These are phyloP conservation scores for Botrytis hyacinthi DNA, from an alignment of 2,329 filamentous ascomycete species.

Conservation along the genomic window DNA sequence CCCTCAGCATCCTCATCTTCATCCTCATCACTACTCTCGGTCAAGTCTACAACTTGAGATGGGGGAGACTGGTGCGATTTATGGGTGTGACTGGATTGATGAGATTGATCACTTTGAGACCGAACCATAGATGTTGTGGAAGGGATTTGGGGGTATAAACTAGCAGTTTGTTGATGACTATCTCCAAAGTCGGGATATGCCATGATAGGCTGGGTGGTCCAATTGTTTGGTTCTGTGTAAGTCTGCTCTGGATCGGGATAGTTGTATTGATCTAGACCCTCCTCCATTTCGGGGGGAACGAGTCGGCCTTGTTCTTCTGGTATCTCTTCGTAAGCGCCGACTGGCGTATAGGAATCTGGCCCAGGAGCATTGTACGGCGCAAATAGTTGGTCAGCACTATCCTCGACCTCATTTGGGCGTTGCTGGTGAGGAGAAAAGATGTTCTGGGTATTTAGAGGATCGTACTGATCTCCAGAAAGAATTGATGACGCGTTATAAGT, in stretches of 20 bases:
- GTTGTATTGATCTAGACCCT: not conserved
- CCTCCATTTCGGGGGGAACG: not conserved
- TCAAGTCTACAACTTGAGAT: conserved; percentile 33
- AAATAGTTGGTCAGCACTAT: not conserved
- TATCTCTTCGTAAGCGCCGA: not conserved
- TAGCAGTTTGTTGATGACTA: conserved; percentile 4
- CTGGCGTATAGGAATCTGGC: not conserved
- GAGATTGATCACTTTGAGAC: conserved; percentile 31
- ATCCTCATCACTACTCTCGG: conserved; percentile 30
- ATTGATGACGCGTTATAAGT: not conserved
- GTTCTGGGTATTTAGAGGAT: not conserved
- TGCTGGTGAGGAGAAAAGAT: not conserved
- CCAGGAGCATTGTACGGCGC: not conserved
- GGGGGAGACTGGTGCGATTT: conserved; percentile 12
- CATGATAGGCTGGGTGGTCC: conserved; percentile 14
- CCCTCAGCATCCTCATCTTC: conserved; percentile 24
- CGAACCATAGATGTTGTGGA: conserved; percentile 29
- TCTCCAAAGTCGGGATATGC: conserved; percentile 29
- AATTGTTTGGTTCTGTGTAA: conserved; percentile 10
- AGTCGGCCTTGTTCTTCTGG: not conserved
- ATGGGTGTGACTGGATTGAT: not conserved
- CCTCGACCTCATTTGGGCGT: not conserved
- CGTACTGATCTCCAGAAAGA: not conserved
- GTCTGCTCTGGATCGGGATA: conserved; percentile 22
- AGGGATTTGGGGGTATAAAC: conserved; percentile 14